Conservation (phyloP, 257 asterid species). For the Scutellaria minor region DNA sequence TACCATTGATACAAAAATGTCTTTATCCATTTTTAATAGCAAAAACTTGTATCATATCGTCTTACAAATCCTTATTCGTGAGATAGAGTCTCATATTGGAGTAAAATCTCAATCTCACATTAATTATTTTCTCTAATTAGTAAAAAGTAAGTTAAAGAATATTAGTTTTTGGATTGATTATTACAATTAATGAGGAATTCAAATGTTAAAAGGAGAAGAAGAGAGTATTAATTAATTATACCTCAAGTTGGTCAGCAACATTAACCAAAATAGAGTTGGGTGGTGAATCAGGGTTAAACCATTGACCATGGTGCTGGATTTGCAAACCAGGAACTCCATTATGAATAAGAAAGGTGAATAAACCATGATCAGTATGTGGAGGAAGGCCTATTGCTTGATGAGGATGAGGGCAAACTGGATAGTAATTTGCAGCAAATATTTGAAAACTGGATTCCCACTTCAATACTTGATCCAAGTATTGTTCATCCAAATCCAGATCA, state of each 20-base stretch:
- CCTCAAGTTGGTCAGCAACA: slow-evolving; percentile 45
- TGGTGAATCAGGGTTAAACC: slow-evolving; percentile 44
- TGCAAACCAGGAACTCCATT: slow-evolving; percentile 51
- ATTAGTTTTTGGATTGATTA: no score
- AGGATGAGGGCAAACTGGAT: slow-evolving; percentile 54
- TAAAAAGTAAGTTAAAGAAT: no score
- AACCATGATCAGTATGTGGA: slow-evolving; percentile 50
- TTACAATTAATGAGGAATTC: no score
- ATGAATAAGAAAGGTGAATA: slow-evolving; percentile 43
- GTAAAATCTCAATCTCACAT: no score
- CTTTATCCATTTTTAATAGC: no score
- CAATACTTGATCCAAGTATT: slow-evolving; percentile 29
- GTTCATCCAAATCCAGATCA: slow-evolving; percentile 34
- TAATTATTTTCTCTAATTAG: no score
- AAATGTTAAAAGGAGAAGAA: no score
- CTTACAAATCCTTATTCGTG: no score
- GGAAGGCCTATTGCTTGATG: slow-evolving; percentile 54
- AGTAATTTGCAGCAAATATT: slow-evolving; percentile 41
- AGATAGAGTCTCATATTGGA: no score
- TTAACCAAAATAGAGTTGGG: slow-evolving; percentile 44
- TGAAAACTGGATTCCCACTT: slow-evolving; percentile 46
- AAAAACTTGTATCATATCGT: no score
- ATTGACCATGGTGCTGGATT: slow-evolving; percentile 39
- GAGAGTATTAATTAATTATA: neutral
- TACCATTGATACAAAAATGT: no score